Base-by-base conservation (phyloP, 495 filamentous ascomycete species). In the Cercophora samala region DNA sequence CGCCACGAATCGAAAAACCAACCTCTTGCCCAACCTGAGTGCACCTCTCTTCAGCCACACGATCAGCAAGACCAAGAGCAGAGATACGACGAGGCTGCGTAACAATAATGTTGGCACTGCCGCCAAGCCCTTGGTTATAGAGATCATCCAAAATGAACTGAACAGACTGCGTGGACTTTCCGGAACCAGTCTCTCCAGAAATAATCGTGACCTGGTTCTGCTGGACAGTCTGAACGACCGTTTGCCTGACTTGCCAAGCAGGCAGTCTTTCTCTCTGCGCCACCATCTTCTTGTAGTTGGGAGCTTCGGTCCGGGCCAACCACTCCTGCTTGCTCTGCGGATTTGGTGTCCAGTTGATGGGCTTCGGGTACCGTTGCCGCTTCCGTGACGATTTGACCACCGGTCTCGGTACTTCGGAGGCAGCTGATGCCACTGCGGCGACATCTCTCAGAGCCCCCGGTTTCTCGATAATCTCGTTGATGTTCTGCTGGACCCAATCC, bases 81-180 rank as follows among this genome's bases (percentile, higher is more conserved):
- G 94, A 97, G 65, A 99, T 99, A 71, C 95, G 86, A 52, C 95
- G 87, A 3, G 95, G 95, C 75, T 99, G 95, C 1, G 95, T 98
- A 72, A 95, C 97, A 66, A 99, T 87, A 58, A 99, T 97, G 68
- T 93, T 97, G n/a, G 91, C 90, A 18, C 83, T 83, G 4, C 83
- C 85, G 9, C 95, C 95, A 17, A 95, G 81, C 17, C 87, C 83
- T 24, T 85, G 84, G 69, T 86, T 79, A 71, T 97, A 97, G 73
- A 99, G 82, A 71, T 97, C 92, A 71, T 99, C 95, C 6, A 99
- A 82, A 23, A 99, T 83, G 76, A 98, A 99, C 75, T 99, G 95
- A 4, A 97, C 95, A 15, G 92, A 92, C 76, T 99, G 95, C 0
- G 95, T 99, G 64, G 93, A 97, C 76, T 99, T 99, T 72, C 95